Percentiles rank a stretch among this genome's conserved stretches.
Conservation (phyloP, 192 early-diverging fungal species). For the Podochytrium sp. region DNA sequence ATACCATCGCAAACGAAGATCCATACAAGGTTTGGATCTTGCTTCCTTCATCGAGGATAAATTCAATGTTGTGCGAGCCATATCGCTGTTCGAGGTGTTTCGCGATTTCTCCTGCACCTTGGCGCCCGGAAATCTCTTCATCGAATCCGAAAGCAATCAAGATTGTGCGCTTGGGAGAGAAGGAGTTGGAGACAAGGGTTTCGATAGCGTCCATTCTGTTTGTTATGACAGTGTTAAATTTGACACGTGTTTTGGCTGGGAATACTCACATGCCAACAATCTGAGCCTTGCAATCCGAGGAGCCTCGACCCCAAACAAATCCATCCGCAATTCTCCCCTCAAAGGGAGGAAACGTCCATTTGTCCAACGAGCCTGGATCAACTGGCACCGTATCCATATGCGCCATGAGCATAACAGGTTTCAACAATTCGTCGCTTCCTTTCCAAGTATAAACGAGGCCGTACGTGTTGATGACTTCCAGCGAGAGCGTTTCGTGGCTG, state of each 20-base stretch:
- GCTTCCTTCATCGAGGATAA: constrained; percentile 46
- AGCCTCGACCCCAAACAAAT: constrained; percentile 44
- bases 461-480: constrained; percentile 41
- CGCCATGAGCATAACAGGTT: constrained; percentile 38
- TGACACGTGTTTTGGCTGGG: too few relatives aligned
- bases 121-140: constrained; percentile 45
- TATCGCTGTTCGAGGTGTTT: not conserved
- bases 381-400: constrained; percentile 47
- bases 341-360: constrained; percentile 44
- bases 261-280: constrained; percentile 7
- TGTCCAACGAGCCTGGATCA: constrained; percentile 11
- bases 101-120: constrained; percentile 10
- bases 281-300: constrained; percentile 31
- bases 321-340: constrained; percentile 32
- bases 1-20: constrained; percentile 32
- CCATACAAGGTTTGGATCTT: constrained; percentile 20
- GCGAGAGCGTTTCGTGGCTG: constrained; percentile 28
- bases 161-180: constrained; percentile 33
- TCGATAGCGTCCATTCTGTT: constrained; percentile 33
- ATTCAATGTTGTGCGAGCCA: constrained; percentile 22
- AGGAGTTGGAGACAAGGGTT: constrained; percentile 18
- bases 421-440: constrained; percentile 24
- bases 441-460: constrained; percentile 45
- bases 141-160: constrained; percentile 47
- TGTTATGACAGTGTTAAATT: not conserved